Evolutionary conservation across 257 asterid species (phyloP), one percentile per base, ranked within the genome.

Genomic region (Fraxinus quadrangulata): DNA sequence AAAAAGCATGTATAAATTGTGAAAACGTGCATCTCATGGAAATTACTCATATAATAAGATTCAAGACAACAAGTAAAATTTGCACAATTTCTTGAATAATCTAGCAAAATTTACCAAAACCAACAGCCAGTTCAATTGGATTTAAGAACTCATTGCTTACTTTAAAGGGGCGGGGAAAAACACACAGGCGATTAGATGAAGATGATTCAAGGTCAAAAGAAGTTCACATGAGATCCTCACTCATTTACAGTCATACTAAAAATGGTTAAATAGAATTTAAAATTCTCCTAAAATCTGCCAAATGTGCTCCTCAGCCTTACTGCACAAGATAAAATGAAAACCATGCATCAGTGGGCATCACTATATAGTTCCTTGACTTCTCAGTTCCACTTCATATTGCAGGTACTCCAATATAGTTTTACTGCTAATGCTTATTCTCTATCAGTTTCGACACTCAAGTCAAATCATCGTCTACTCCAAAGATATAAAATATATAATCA

Each of bases 301-400:
- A 68, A 37, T 67, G 54, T 7, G 7, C 74, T 61, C 7, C 77
- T 81, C 69, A 34, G 24, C 66, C 66, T 5, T 6, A 73, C 71
- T 83, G 34, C 49, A 13, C 31, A 77, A 13, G 73, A 37, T 30
- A 67, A 71, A 71, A 37, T n/a, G 33, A 69, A 73, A 75, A 45
- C 77, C 67, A 75, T 14, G 66, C 24, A 54, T 5, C 6, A 54
- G 23, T 54, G 23, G 11, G 65, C 65, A 49, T 51, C 63, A 51
- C 63, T 5, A 19, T 2, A 51, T 42, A 42, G 33, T 11, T 5
- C 28, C 34, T 69, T 4, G 19, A 36, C 23, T 0, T 17, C 73
- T 75, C 72, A 67, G n/a, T 28, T 75, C 49, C 59, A 56, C 2
- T n/a, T 17, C 65, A 54, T 19, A 54, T 45, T 1, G 49, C 73